Evolutionary conservation across 176 grass and related monocot species (phyloP).

Genomic region (Rhynchospora breviuscula): DNA sequence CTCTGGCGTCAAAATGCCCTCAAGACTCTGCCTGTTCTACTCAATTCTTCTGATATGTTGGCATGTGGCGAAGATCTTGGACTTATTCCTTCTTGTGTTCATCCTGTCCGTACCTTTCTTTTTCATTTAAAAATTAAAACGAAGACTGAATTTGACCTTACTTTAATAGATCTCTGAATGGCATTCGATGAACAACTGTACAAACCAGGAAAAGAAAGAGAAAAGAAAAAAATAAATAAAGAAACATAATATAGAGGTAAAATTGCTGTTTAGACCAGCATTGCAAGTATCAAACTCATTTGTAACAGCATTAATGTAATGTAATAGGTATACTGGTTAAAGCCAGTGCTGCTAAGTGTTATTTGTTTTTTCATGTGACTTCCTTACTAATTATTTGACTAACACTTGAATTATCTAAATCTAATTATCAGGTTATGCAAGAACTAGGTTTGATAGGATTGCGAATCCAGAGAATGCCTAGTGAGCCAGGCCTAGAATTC

Average conservation of each 20-base stretch:
- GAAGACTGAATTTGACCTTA: background rate
- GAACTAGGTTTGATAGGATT: constrained; percentile 95
- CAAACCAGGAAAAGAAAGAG: background rate
- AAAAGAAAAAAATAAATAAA: background rate
- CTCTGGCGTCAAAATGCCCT: constrained; percentile 91
- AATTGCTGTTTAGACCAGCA: background rate
- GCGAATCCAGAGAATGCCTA: constrained; percentile 98
- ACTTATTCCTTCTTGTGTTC: constrained; percentile 96
- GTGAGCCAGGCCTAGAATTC: constrained; percentile 75
- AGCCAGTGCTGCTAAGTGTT: constrained; percentile 1
- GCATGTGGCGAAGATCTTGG: constrained; percentile 99
- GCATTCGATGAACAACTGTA: background rate
- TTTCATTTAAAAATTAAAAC: background rate
- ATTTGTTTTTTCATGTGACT: background rate
- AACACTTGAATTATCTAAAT: constrained; percentile 23
- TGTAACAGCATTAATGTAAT: background rate
- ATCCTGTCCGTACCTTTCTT: constrained; percentile 66
- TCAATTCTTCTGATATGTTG: constrained; percentile 96
- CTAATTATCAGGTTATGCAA: constrained; percentile 80
- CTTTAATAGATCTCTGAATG: background rate
- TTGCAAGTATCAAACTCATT: background rate
- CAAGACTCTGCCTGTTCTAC: constrained; percentile 89
- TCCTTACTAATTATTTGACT: constrained; percentile 20
- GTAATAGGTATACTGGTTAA: background rate
- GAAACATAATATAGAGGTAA: background rate